Conservation (phyloP, 345 rosid species). For the Corchorus olitorius region DNA sequence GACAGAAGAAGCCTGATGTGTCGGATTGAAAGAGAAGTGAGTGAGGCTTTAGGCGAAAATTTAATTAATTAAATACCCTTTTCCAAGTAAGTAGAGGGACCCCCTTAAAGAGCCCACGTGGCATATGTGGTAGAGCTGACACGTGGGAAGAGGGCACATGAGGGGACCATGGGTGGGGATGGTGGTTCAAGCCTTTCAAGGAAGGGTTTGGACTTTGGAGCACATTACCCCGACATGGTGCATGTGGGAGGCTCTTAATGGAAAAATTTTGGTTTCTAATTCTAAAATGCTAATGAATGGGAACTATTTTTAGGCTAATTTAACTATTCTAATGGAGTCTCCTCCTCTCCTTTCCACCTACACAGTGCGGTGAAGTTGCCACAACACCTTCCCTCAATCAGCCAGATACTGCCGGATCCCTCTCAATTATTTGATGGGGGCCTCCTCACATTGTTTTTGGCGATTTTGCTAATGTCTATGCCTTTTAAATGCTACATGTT, state of each 20-base stretch:
- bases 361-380: too few relatives aligned
- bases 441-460: background rate
- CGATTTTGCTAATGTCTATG: background rate
- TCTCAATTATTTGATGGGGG: too few relatives aligned
- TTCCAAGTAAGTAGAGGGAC: background rate
- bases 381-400: too few relatives aligned
- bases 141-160: conserved; percentile 15
- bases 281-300: too few relatives aligned
- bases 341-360: background rate
- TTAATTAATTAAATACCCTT: background rate
- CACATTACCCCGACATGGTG: conserved; percentile 25
- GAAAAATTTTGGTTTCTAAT: background rate
- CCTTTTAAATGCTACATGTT: background rate
- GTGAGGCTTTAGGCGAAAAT: background rate
- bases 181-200: background rate
- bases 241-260: conserved; percentile 27
- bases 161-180: background rate
- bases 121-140: background rate
- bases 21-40: conserved; percentile 21
- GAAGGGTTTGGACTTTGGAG: conserved; percentile 10
- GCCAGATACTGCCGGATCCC: too few relatives aligned
- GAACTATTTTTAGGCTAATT: too few relatives aligned
- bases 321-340: too few relatives aligned
- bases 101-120: background rate
- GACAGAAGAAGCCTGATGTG: conserved; percentile 37